phyloP scores from a whole-genome alignment of 345 rosid genomes.

The Alliaria petiolata region DNA sequence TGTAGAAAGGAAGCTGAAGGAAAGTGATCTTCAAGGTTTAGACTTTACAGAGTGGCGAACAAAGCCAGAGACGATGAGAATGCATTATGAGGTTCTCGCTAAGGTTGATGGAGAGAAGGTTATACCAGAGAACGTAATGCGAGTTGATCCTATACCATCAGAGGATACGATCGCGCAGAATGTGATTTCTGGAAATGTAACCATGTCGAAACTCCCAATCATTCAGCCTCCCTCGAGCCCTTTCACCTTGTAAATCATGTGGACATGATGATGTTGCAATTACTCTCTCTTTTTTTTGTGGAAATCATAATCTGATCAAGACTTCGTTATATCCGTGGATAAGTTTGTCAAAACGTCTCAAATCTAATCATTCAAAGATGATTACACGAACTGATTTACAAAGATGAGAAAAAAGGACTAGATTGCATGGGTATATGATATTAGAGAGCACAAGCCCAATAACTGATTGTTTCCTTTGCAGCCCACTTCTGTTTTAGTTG shows the following conservation, averaged over 20 bases:
- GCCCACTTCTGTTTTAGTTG: too few species aligned
- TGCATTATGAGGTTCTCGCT: constrained; percentile 91
- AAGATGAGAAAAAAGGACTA: too few species aligned
- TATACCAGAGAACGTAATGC: constrained; percentile 65
- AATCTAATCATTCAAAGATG: too few species aligned
- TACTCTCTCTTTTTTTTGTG: too few species aligned
- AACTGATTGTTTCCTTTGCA: too few species aligned
- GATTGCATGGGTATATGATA: too few species aligned
- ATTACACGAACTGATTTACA: too few species aligned
- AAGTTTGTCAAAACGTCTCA: too few species aligned
- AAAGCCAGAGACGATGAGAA: constrained; percentile 59
- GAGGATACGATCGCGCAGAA: constrained; percentile 64
- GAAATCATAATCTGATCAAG: too few species aligned
- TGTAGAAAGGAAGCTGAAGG: constrained; percentile 73
- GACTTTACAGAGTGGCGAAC: constrained; percentile 73
- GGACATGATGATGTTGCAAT: too few species aligned
- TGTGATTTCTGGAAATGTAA: constrained; percentile 48
- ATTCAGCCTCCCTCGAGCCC: constrained; percentile 58
- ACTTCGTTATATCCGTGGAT: too few species aligned
- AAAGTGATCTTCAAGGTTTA: constrained; percentile 41
- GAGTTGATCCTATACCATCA: constrained; percentile 50
- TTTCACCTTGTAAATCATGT: constrained; percentile 62
- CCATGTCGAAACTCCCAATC: constrained; percentile 53
- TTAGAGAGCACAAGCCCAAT: too few species aligned
- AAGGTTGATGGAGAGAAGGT: constrained; percentile 79